A percentile compares a stretch with the other conserved stretches of the same genome.
phyloP scores from a whole-genome alignment of 495 filamentous ascomycete species.

The Cairneyella variabilis region DNA sequence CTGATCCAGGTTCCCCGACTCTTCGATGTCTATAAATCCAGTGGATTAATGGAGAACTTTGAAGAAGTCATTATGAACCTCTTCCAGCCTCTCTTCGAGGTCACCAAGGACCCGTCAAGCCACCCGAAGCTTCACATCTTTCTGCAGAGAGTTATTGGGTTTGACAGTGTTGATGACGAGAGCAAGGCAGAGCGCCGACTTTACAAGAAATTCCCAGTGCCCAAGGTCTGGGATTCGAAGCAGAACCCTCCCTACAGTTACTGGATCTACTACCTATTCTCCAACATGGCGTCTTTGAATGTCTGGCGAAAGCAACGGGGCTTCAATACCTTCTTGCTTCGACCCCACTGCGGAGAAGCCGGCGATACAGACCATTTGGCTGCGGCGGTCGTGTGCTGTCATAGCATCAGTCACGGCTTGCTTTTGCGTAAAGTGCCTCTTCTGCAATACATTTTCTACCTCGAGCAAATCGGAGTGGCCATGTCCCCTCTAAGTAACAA shows the following conservation, averaged over 20 bases:
- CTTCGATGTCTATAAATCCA: conserved; percentile 93
- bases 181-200: conserved; percentile 91
- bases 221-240: conserved; percentile 79
- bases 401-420: conserved; percentile 96
- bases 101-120: conserved; percentile 77
- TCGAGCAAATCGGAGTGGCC: conserved; percentile 96
- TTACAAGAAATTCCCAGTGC: conserved; percentile 89
- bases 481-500: conserved; percentile 99
- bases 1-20: conserved; percentile 91
- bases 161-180: conserved; percentile 97
- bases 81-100: conserved; percentile 93
- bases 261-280: conserved; percentile 96
- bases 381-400: conserved; percentile 86
- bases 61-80: conserved; percentile 89
- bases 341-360: conserved; percentile 95
- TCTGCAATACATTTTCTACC: conserved; percentile 94
- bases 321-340: conserved; percentile 92
- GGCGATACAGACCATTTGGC: conserved; percentile 96
- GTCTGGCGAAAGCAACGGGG: conserved; percentile 83
- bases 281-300: conserved; percentile 92
- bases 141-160: conserved; percentile 89
- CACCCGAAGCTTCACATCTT: conserved; percentile 95
- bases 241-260: conserved; percentile 98
- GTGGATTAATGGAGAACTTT: conserved; percentile 78
- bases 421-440: conserved; percentile 90